Conservation (phyloP, 257 asterid genomes). For the Osmanthus fragrans region DNA sequence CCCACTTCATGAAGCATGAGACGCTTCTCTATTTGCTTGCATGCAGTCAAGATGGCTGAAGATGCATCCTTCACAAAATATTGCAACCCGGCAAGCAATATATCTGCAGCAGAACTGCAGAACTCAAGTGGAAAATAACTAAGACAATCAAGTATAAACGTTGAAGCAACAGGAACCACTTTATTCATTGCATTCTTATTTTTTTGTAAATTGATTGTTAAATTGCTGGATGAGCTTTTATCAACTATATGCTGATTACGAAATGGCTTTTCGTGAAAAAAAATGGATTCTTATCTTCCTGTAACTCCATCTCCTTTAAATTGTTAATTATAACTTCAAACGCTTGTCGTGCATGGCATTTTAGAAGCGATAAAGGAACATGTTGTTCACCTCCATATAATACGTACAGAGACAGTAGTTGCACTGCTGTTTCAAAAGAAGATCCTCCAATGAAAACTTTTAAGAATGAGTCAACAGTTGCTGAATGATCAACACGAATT, state of each 20-base stretch:
- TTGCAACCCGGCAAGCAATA: constrained; percentile 80
- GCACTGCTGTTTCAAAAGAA: constrained; percentile 75
- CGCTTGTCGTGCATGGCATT: constrained; percentile 68
- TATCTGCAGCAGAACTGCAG: constrained; percentile 73
- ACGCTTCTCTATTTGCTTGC: constrained; percentile 63
- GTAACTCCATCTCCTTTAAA: constrained; percentile 38
- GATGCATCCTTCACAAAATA: constrained; percentile 68
- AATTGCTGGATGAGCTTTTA: constrained; percentile 26
- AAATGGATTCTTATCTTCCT: constrained; percentile 26
- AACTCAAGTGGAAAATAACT: constrained; percentile 81
- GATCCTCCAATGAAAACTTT: constrained; percentile 62
- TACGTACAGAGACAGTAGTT: constrained; percentile 67
- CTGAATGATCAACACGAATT: constrained; percentile 78
- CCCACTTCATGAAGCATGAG: constrained; percentile 93
- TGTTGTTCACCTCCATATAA: constrained; percentile 80
- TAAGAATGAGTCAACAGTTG: constrained; percentile 67
- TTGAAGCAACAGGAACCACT: constrained; percentile 47
- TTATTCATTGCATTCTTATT: constrained; percentile 31
- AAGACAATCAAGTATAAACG: constrained; percentile 78
- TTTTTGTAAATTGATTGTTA: constrained; percentile 29
- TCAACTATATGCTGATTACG: constrained; percentile 28
- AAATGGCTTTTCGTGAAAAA: constrained; percentile 30
- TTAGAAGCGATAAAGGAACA: constrained; percentile 72
- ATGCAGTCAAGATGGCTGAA: constrained; percentile 66
- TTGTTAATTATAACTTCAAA: constrained; percentile 60